These are phyloP conservation scores for Tillandsia leiboldiana DNA, from an alignment of 176 grass and related monocot species.

Conservation along the genomic window DNA sequence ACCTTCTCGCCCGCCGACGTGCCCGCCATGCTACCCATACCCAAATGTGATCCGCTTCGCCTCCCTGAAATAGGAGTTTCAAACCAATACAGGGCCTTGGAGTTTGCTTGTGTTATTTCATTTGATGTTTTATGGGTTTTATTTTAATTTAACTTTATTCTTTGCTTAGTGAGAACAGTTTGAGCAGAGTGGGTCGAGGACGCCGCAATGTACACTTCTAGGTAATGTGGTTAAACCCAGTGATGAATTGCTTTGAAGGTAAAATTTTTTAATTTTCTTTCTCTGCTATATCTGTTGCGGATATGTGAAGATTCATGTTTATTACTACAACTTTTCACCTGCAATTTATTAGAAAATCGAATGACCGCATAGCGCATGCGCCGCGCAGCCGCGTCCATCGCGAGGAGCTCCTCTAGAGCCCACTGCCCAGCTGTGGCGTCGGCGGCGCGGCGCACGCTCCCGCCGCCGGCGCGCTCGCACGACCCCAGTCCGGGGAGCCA, in stretches of 20 bases:
- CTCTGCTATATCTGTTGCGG: background rate
- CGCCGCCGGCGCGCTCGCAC: no score
- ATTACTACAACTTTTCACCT: background rate
- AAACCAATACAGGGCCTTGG: no score
- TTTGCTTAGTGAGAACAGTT: conserved; percentile 39
- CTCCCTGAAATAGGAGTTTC: no score
- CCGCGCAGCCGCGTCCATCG: no score
- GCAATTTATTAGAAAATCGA: background rate
- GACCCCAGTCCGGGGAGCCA: no score
- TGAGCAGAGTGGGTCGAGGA: conserved; percentile 65
- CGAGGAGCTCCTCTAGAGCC: no score
- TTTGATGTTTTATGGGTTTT: conserved; percentile 2
- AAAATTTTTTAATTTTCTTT: background rate
- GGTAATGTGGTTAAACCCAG: conserved; percentile 62
- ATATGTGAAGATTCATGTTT: conserved; percentile 1
- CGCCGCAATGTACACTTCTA: conserved; percentile 80
- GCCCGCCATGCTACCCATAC: no score
- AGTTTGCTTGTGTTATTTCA: background rate
- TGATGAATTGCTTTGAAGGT: conserved; percentile 68
- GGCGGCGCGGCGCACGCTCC: no score
- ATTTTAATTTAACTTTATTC: background rate
- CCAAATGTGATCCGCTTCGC: no score
- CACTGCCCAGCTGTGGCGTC: no score
- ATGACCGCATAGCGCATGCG: no score
- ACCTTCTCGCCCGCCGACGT: no score